Percentiles rank a stretch among this genome's conserved stretches.
Evolutionary conservation across 257 asterid species (phyloP).

Genomic region (Nicotiana tomentosiformis): DNA sequence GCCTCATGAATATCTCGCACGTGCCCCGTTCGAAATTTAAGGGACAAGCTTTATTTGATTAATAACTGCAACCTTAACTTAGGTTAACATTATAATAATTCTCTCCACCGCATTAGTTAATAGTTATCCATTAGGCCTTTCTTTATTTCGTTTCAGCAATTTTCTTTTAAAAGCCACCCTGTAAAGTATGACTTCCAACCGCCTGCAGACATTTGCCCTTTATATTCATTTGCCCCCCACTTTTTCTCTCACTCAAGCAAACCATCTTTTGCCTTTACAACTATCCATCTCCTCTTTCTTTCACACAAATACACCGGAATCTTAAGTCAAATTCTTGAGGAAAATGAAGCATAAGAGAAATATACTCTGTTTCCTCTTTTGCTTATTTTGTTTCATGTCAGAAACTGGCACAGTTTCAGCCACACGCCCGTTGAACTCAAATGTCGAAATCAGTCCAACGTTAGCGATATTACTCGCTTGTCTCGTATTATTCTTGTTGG

Average conservation of each 20-base stretch:
- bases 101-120: too few species aligned
- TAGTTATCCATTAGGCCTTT: too few species aligned
- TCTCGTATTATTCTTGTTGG: slow-evolving; percentile 20
- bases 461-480: slow-evolving; percentile 15
- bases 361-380: neutral
- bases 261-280: neutral
- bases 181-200: too few species aligned
- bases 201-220: neutral
- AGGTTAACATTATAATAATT: too few species aligned
- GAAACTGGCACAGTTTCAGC: neutral
- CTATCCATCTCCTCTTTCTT: too few species aligned
- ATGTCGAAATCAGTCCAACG: slow-evolving; percentile 8
- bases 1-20: too few species aligned
- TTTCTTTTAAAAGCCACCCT: too few species aligned
- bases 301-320: too few species aligned
- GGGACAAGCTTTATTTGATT: too few species aligned
- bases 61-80: too few species aligned
- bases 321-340: too few species aligned
- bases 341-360: neutral
- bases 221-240: neutral
- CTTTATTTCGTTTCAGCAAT: neutral
- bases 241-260: neutral
- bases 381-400: neutral
- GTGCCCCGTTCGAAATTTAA: too few species aligned
- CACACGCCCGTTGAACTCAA: neutral